Base-by-base conservation (phyloP, 805 yeast species). In the Citeromyces nyonsensis region DNA sequence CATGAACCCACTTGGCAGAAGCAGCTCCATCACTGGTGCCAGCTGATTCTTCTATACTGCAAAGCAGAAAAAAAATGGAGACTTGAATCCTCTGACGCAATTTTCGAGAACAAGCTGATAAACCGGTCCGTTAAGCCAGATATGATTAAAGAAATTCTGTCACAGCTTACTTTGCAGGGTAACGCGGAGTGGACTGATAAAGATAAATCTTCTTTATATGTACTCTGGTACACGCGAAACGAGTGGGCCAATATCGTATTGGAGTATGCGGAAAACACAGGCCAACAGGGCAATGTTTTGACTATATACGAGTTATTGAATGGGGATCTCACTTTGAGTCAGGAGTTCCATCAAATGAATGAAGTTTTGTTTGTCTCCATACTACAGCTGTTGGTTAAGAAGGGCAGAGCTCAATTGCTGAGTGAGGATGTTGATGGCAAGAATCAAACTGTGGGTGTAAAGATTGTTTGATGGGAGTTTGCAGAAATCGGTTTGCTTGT, bases 261-360 rank as follows among this genome's bases (percentile, higher is more conserved):
- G 47, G 78, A 74, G 46, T 69, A 82, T 86, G 55, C 72, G n/a
- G 86, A 80, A 34, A 56, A 61, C 13, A 69, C 88, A 0, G 95
- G 95, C 0, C 94, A 84, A 45, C 57, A 65, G 34, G 81, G 82
- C 5, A 61, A 77, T 1, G 77, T 88, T 2, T 54, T 88, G 33
- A 88, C 97, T 0, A 51, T 85, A 10, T 85, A 81, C 50, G 97
- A 88, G 52, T 49, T 88, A 25, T 59, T 76, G 0, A 67, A 70
- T 36, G 77, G 81, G 33, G 88, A 79, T 29, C 51, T 67, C 33
- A 66, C 70, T 2, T 36, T 49, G 2, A 59, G 63, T 4, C 71
- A 73, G 44, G 77, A 68, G 29, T 74, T 86, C 42, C 62, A 63
- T 34, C 71, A 71, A 10, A 63, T 85, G 41, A 84, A 81, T 41